Conservation (phyloP, 2,329 filamentous ascomycete genomes). For the Colletotrichum higginsianum region DNA sequence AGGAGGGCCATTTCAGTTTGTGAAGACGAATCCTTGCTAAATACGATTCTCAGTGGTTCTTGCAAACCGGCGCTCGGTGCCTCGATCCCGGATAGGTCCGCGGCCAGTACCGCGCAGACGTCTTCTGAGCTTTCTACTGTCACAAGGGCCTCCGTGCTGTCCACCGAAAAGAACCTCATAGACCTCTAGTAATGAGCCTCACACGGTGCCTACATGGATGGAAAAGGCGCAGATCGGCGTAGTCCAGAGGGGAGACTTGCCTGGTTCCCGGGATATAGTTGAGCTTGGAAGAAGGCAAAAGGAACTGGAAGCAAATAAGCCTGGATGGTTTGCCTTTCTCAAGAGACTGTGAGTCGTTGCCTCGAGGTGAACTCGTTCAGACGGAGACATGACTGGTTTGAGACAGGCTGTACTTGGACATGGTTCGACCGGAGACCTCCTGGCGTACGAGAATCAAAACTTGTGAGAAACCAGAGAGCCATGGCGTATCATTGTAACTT, state of each 20-base stretch:
- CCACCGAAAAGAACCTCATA: conserved; percentile 3
- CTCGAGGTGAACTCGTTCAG: too few relatives aligned
- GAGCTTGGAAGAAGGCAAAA: not conserved
- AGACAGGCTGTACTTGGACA: not conserved
- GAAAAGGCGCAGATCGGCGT: not conserved
- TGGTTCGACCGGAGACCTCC: not conserved
- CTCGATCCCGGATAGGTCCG: not conserved
- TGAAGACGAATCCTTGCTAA: not conserved
- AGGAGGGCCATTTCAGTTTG: not conserved
- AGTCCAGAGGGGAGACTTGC: not conserved
- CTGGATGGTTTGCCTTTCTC: too few relatives aligned
- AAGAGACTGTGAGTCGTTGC: too few relatives aligned
- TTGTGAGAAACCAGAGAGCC: not conserved
- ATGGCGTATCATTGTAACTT: conserved; percentile 8
- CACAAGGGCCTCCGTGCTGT: not conserved
- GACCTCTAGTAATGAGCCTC: not conserved
- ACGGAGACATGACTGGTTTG: not conserved
- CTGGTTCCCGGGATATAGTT: not conserved
- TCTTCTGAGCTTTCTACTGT: not conserved
- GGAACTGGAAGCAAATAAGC: not conserved
- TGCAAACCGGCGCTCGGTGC: not conserved
- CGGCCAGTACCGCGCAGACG: not conserved
- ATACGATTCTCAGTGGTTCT: not conserved
- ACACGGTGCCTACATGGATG: not conserved
- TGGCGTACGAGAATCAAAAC: not conserved